These are phyloP conservation scores for Helotiales sp. DNA, from an alignment of 2,329 filamentous ascomycete genomes.

Conservation along the genomic window DNA sequence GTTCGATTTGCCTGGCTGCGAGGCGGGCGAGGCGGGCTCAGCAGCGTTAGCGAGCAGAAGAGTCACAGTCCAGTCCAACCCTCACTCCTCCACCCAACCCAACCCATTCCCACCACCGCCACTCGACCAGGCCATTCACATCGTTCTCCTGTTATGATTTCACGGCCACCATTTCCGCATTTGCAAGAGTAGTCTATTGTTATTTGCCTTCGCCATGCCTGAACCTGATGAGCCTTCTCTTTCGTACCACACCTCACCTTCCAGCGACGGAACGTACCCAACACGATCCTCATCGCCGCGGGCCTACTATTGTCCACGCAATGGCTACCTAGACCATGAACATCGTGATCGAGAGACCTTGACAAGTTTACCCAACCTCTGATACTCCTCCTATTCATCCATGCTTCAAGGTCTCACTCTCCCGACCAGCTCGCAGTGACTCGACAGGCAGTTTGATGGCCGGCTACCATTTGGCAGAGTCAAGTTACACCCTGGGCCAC, in stretches of 20 bases:
- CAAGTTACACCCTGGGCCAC: neutral
- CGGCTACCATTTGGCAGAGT: neutral
- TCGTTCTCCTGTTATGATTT: too few relatives aligned
- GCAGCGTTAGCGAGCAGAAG: too few relatives aligned
- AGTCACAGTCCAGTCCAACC: too few relatives aligned
- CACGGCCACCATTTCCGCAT: too few relatives aligned
- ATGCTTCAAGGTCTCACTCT: neutral
- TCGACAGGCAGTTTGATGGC: neutral
- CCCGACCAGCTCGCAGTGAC: too few relatives aligned
- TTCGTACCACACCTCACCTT: neutral
- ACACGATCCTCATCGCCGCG: conserved; percentile 1
- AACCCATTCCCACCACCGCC: too few relatives aligned
- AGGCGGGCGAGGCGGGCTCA: too few relatives aligned
- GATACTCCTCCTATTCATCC: neutral
- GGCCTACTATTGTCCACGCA: conserved; percentile 9
- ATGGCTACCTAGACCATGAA: conserved; percentile 1
- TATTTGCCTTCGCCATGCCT: neutral
- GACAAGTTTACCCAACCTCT: neutral
- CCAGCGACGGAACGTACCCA: neutral
- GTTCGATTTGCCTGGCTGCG: conserved; percentile 13
- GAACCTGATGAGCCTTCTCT: neutral
- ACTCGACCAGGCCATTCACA: too few relatives aligned
- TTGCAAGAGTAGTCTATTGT: too few relatives aligned
- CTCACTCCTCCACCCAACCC: too few relatives aligned
- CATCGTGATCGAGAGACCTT: neutral